Evolutionary conservation across 2,329 filamentous ascomycete genomes (phyloP), one percentile per base, ranked within the genome.

Genomic region (Monilinia polystroma): DNA sequence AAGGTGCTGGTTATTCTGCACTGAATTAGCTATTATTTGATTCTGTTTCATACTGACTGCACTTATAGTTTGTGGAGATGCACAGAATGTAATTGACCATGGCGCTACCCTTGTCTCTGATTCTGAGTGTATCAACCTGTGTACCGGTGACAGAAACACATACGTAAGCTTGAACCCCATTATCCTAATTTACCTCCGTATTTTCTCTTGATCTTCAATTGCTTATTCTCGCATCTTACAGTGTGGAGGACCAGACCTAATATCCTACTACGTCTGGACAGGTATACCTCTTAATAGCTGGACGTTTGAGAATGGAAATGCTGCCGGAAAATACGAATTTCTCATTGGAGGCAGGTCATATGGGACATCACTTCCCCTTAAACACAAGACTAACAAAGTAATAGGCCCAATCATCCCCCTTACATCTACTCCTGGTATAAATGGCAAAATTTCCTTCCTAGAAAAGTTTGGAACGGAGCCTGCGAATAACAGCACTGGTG

Each of bases 361-460:
- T 51, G 6, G 5, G 56, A 26, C 18, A 58, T 2, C 5, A 29
- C 29, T 16, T 23, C 23, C 2, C 8, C 16, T 12, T 20, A 29
- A 14, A 2, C 10, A 4, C 10, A 38, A 55, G n/a, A 29, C 57
- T 66, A 32, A 63, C n/a, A 35, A n/a, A 4, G 26, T 10, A 11
- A 23, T 18, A 66, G 66, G 66, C 43, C 82, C 86, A 29, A 67
- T 65, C 29, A 82, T 88, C 32, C 85, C 87, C 26, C 79, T 89
- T 63, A 84, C 89, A 72, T 84, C 84, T 0, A 83, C 83, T 66
- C 81, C 84, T 68, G 80, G 81, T 41, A 79, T 86, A 68, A 87
- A 82, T 56, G 85, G 85, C 63, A 88, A 88, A 74, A 81, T 87
- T 51, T 83, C 82, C 3, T 86, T 88, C 75, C 75, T 87, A 18